These are phyloP conservation scores for Rhododendron vialii DNA, from an alignment of 148 eudicot genomes.

Conservation along the genomic window DNA sequence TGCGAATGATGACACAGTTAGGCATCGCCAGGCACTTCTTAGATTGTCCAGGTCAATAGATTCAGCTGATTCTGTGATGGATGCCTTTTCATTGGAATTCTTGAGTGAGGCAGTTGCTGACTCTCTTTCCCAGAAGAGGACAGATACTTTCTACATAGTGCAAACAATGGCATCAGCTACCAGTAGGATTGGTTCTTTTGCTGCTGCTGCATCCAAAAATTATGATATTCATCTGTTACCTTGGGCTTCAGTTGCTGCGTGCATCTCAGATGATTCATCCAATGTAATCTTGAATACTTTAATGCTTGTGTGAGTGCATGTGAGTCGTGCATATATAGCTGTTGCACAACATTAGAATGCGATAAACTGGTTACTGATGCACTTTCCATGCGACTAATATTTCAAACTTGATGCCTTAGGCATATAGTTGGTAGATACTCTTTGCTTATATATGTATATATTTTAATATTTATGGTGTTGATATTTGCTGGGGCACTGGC, in stretches of 20 bases:
- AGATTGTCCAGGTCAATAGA: conserved; percentile 58
- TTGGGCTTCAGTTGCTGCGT: conserved; percentile 97
- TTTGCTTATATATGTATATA: background rate
- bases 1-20: conserved; percentile 44
- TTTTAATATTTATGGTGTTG: background rate
- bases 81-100: conserved; percentile 72
- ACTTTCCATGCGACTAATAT: background rate
- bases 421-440: background rate
- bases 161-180: conserved; percentile 89
- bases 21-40: conserved; percentile 85
- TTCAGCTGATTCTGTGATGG: conserved; percentile 46
- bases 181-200: conserved; percentile 93
- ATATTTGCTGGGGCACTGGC: background rate
- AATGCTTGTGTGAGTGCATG: background rate
- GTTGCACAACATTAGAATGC: background rate
- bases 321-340: background rate
- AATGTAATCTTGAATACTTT: conserved; percentile 28
- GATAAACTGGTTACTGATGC: background rate
- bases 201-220: conserved; percentile 70
- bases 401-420: no score
- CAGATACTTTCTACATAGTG: conserved; percentile 68
- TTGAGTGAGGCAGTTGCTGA: conserved; percentile 57
- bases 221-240: conserved; percentile 92
- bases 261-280: conserved; percentile 60
- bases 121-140: conserved; percentile 41